A percentile compares a stretch with the other conserved stretches of the same genome.
Conservation (phyloP, 768 basidiomycete genomes). For the Hericium erinaceus region DNA sequence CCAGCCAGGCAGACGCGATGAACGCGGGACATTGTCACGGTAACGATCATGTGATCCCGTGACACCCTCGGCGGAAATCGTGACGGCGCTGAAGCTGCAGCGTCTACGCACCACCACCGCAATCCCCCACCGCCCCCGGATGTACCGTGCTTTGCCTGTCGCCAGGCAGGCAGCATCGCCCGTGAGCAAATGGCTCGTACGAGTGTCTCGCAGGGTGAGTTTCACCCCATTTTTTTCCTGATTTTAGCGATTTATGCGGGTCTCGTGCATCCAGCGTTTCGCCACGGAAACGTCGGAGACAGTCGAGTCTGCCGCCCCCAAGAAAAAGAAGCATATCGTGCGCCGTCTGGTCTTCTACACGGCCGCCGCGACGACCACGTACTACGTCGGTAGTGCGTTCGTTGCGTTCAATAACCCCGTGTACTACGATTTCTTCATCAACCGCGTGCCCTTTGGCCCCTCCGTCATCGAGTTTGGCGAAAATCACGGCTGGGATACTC, state of each 20-base stretch:
- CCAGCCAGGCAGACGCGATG: too few species aligned
- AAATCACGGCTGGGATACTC: constrained; percentile 64
- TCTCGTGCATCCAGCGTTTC: constrained; percentile 38
- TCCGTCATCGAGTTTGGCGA: constrained; percentile 77
- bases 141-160: constrained; percentile 49
- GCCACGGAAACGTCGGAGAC: constrained; percentile 37
- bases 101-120: background rate
- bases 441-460: constrained; percentile 70
- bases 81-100: background rate
- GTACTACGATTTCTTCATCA: constrained; percentile 83
- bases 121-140: constrained; percentile 17
- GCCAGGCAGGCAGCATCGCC: constrained; percentile 38
- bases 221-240: constrained; percentile 1
- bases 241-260: constrained; percentile 2
- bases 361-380: constrained; percentile 56
- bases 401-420: constrained; percentile 64
- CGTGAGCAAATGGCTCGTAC: constrained; percentile 37
- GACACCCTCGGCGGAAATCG: background rate
- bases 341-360: constrained; percentile 61
- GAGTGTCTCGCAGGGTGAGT: constrained; percentile 53
- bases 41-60: background rate
- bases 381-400: constrained; percentile 79
- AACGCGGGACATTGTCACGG: background rate
- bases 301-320: constrained; percentile 24
- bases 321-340: constrained; percentile 46